Base-by-base conservation (phyloP, 306 rosid genomes). In the Carpinus viminea region DNA sequence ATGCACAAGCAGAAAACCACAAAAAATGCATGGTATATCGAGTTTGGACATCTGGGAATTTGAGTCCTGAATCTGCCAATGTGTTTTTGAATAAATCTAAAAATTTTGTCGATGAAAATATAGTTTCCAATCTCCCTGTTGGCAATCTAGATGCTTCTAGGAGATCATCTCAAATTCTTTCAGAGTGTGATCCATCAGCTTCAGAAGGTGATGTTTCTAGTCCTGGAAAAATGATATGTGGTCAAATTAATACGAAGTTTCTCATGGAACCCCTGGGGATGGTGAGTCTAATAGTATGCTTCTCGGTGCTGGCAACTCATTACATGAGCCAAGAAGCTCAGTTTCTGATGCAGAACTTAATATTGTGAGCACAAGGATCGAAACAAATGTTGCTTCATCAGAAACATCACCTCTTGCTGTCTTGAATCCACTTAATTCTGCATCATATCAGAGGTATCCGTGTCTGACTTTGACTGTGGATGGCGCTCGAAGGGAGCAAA, bases 1-100 rank as follows among this genome's bases (percentile, higher is more conserved):
- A 85, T 95, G 91, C 79, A 81, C 93, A 85, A 64, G 90, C 90
- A 74, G 99, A 91, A 87, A 90, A 79, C 60, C 89, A 83, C 70
- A 75, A 85, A 61, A 95, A 90, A 74, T 36, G 83, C 20, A 82
- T 71, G 84, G 79, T 88, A 45, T 85, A 86, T 83, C 91, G 99
- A 56, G 86, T 93, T 80, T 89, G 93, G 96, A 83, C 98, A 45
- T 82, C 87, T 68, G 88, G 85, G 81, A 87, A 89, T 86, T 90
- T 85, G 79, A 85, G 88, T 59, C 82, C 91, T 73, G 90, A 79
- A 72, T 85, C 80, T 12, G 84, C 78, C 80, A 82, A 75, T 81
- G 47, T 73, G 76, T 74, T 64, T 74, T 73, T 79, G 80, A 41
- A 8, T 75, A 86, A 82, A 80, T 74, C 82, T 64, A 76, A 61